A percentile compares a stretch with the other conserved stretches of the same genome.
These are phyloP conservation scores for Medicago arabica DNA, from an alignment of 306 rosid species.

Conservation along the genomic window DNA sequence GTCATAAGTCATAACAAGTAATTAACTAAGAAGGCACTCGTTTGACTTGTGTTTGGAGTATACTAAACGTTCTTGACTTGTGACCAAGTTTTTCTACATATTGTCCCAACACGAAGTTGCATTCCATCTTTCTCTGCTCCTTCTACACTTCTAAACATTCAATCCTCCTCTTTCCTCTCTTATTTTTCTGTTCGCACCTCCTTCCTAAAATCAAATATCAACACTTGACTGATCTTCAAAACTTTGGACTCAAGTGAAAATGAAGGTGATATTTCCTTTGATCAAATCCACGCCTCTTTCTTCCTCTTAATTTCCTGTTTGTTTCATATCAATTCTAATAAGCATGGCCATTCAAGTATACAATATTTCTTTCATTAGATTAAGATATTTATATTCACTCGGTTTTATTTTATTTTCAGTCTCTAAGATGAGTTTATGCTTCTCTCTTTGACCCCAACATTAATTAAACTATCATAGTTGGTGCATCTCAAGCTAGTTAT, in stretches of 20 bases:
- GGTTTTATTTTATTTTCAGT: background rate
- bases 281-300: background rate
- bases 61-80: background rate
- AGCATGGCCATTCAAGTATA: background rate
- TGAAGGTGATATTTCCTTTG: conserved; percentile 65
- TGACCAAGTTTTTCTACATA: conserved; percentile 20
- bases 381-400: conserved; percentile 25
- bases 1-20: background rate
- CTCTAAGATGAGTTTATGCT: background rate
- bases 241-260: conserved; percentile 39
- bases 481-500: background rate
- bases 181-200: background rate
- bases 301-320: conserved; percentile 22
- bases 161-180: conserved; percentile 9
- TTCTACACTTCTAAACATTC: background rate
- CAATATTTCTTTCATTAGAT: conserved; percentile 2
- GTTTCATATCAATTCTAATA: conserved; percentile 3
- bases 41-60: conserved; percentile 48
- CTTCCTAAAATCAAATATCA: background rate
- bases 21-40: background rate
- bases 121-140: conserved; percentile 38
- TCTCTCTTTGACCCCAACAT: background rate
- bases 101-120: conserved; percentile 28
- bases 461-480: background rate
- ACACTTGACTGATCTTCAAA: conserved; percentile 23